phyloP scores from a whole-genome alignment of 257 asterid genomes.

The Solanum sitiens region DNA sequence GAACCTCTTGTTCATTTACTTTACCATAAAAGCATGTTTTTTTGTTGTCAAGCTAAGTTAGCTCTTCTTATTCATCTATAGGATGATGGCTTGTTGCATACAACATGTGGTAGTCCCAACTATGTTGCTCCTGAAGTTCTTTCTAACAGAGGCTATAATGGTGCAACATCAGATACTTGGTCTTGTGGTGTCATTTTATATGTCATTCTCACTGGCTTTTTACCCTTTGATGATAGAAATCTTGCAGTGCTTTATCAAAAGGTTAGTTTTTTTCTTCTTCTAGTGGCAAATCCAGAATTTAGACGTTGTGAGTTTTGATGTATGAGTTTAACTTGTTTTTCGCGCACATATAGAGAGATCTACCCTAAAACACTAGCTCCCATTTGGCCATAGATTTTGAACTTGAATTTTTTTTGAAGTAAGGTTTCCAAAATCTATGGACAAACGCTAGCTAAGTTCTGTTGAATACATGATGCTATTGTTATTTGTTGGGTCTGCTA shows the following conservation, averaged over 20 bases:
- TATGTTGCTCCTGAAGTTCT: slow-evolving; percentile 98
- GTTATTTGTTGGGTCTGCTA: not conserved
- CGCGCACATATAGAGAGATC: not conserved
- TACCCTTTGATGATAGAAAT: slow-evolving; percentile 94
- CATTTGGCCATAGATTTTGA: not conserved
- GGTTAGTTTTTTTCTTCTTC: slow-evolving; percentile 23
- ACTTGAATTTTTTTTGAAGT: not conserved
- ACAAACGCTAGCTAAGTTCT: not conserved
- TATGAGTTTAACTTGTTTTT: not conserved
- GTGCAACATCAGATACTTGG: slow-evolving; percentile 94
- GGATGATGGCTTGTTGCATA: slow-evolving; percentile 93
- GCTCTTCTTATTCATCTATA: slow-evolving; percentile 13
- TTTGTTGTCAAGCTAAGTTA: not conserved
- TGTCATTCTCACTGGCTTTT: slow-evolving; percentile 86
- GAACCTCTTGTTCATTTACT: not conserved
- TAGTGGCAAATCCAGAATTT: not conserved
- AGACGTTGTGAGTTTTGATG: not conserved
- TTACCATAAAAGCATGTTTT: not conserved
- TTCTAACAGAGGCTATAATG: slow-evolving; percentile 79
- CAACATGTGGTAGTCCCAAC: slow-evolving; percentile 99
- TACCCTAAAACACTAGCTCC: not conserved
- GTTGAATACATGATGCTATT: not conserved
- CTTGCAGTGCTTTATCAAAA: slow-evolving; percentile 93
- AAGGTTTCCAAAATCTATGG: not conserved
- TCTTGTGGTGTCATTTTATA: slow-evolving; percentile 90